Conservation (phyloP, 2,329 filamentous ascomycete genomes). For the Fusarium mangiferae region DNA sequence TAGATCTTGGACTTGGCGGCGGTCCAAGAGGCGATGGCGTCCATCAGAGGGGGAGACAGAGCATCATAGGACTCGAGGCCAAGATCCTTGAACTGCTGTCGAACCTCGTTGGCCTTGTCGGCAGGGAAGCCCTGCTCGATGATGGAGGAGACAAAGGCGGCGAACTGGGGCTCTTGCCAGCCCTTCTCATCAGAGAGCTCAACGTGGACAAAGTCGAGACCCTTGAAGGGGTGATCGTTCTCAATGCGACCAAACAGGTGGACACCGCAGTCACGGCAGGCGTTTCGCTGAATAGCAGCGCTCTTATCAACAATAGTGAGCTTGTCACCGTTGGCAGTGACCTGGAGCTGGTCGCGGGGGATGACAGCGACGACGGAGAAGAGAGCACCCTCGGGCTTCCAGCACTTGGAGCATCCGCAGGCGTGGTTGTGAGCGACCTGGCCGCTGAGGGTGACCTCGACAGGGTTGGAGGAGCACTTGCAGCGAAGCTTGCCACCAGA, state of each 20-base stretch:
- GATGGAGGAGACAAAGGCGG: constrained; percentile 73
- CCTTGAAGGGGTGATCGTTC: constrained; percentile 72
- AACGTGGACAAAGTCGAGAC: constrained; percentile 74
- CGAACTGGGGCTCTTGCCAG: constrained; percentile 79
- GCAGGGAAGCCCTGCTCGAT: constrained; percentile 75
- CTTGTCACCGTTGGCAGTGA: constrained; percentile 69
- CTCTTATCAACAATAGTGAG: constrained; percentile 63
- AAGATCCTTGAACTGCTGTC: constrained; percentile 61
- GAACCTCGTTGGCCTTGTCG: constrained; percentile 63
- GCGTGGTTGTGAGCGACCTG: constrained; percentile 76
- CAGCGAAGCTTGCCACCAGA: constrained; percentile 70
- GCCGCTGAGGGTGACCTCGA: constrained; percentile 66
- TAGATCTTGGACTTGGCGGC: constrained; percentile 56
- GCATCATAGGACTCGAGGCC: constrained; percentile 72
- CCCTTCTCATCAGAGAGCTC: constrained; percentile 69
- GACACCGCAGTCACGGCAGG: constrained; percentile 69
- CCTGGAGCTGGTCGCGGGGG: constrained; percentile 62
- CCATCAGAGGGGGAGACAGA: constrained; percentile 71
- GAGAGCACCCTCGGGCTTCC: constrained; percentile 72
- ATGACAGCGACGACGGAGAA: constrained; percentile 74
- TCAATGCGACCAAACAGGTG: constrained; percentile 74
- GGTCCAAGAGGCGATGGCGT: constrained; percentile 65
- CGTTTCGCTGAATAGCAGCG: constrained; percentile 70
- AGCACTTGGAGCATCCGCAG: constrained; percentile 78
- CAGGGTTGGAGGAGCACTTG: constrained; percentile 64